Percentiles rank a stretch among this genome's conserved stretches.
Evolutionary conservation across 2,329 filamentous ascomycete species (phyloP).

Genomic region (Penicillium decumbens): DNA sequence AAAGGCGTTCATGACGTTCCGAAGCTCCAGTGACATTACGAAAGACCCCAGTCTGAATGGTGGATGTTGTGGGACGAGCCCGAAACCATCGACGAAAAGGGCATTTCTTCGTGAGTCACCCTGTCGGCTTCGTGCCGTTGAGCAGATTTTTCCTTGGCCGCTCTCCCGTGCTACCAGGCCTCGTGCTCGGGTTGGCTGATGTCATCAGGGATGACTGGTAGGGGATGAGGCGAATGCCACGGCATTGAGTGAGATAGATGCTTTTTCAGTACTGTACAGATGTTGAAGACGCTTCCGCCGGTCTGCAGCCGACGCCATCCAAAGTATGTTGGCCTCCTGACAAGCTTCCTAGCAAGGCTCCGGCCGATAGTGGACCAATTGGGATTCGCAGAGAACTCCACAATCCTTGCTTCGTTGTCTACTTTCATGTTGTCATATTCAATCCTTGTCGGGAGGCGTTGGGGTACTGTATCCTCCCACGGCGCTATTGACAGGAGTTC

Average conservation of each 20-base stretch:
- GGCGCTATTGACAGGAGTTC: constrained; percentile 4
- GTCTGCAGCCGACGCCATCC: constrained; percentile 12
- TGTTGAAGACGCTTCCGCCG: constrained; percentile 3
- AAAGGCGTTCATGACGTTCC: constrained; percentile 18
- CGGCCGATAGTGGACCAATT: constrained; percentile 5
- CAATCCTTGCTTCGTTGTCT: constrained; percentile 5
- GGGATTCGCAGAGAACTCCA: background rate
- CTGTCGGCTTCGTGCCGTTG: constrained; percentile 16
- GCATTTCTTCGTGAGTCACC: constrained; percentile 10
- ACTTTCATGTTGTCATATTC: background rate
- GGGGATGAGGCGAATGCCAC: constrained; percentile 7
- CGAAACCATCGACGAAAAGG: constrained; percentile 17
- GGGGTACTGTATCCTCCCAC: background rate
- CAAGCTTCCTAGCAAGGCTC: constrained; percentile 2
- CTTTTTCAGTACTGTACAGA: background rate
- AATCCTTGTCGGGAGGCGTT: constrained; percentile 5
- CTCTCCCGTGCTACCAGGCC: constrained; percentile 14
- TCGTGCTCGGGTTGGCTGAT: constrained; percentile 13
- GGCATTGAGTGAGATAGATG: background rate
- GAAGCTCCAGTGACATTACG: constrained; percentile 14
- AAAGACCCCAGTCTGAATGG: background rate
- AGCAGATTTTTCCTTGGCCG: constrained; percentile 14
- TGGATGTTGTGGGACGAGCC: constrained; percentile 6
- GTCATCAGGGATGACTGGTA: constrained; percentile 11
- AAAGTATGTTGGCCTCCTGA: constrained; percentile 12